Conservation (phyloP, 208 protist genomes). For the Naegleria fowleri region DNA sequence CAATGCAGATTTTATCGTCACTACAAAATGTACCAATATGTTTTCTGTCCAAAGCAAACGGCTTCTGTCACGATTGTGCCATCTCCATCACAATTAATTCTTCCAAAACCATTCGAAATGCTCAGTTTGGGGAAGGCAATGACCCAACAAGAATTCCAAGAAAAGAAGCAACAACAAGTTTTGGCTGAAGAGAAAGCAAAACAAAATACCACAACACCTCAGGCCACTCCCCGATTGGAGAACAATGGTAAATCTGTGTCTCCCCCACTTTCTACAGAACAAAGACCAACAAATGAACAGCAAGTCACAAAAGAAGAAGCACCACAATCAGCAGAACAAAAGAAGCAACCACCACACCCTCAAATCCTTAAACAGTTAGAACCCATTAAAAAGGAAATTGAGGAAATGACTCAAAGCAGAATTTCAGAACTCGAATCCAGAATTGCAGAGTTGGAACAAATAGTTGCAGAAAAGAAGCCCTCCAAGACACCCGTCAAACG, state of each 20-base stretch:
- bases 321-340: background rate
- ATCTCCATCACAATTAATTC: constrained; percentile 17
- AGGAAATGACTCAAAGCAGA: background rate
- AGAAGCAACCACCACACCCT: background rate
- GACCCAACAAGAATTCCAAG: background rate
- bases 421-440: background rate
- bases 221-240: background rate
- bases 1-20: constrained; percentile 47
- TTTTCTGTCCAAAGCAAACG: constrained; percentile 63
- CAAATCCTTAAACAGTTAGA: background rate
- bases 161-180: background rate
- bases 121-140: background rate
- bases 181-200: background rate
- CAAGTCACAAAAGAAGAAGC: background rate
- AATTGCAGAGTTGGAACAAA: background rate
- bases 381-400: background rate
- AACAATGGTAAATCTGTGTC: background rate
- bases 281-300: background rate
- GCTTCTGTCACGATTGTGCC: constrained; percentile 44
- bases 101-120: constrained; percentile 15
- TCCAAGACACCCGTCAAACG: background rate
- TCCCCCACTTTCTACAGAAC: background rate
- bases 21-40: constrained; percentile 82
- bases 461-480: background rate
- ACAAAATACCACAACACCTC: background rate